Percentiles rank a stretch among this genome's conserved stretches.
Evolutionary conservation across 2,329 filamentous ascomycete genomes (phyloP).

Genomic region (Pyricularia grisea): DNA sequence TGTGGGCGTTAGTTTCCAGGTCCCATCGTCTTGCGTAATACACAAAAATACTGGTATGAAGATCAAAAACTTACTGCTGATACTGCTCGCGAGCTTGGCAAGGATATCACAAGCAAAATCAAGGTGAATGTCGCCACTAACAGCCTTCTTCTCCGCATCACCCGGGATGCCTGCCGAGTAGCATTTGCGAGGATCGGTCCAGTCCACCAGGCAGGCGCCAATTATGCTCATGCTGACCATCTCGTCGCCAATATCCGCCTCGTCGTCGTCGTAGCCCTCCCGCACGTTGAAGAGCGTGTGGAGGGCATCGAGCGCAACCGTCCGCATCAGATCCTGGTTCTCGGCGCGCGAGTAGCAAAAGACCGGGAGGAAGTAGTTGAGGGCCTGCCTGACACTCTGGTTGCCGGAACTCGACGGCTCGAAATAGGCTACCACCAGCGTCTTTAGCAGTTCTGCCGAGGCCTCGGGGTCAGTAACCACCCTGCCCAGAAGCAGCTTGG

Average conservation of each 20-base stretch:
- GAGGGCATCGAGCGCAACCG: conserved; percentile 63
- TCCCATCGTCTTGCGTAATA: conserved; percentile 15
- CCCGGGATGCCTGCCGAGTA: conserved; percentile 34
- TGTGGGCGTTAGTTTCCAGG: conserved; percentile 5
- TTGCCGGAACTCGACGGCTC: conserved; percentile 74
- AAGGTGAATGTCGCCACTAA: conserved; percentile 72
- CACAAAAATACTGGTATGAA: neutral
- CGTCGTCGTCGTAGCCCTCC: conserved; percentile 63
- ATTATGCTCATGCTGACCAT: conserved; percentile 74
- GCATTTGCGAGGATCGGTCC: conserved; percentile 86
- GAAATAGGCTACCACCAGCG: conserved; percentile 80
- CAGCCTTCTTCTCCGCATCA: conserved; percentile 51
- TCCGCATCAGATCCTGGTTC: conserved; percentile 75
- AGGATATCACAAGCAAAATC: conserved; percentile 69
- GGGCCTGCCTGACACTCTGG: conserved; percentile 71
- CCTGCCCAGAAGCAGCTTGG: conserved; percentile 75
- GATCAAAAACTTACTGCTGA: conserved; percentile 48
- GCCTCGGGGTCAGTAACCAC: conserved; percentile 63
- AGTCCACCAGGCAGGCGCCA: conserved; percentile 78
- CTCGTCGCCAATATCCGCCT: conserved; percentile 63
- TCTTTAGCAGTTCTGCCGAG: conserved; percentile 69
- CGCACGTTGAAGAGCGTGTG: conserved; percentile 65
- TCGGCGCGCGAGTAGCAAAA: conserved; percentile 80
- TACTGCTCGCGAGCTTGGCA: conserved; percentile 58
- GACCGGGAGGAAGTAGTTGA: conserved; percentile 91